phyloP scores from a whole-genome alignment of 2,329 filamentous ascomycete genomes.

The Colletotrichum sp. region DNA sequence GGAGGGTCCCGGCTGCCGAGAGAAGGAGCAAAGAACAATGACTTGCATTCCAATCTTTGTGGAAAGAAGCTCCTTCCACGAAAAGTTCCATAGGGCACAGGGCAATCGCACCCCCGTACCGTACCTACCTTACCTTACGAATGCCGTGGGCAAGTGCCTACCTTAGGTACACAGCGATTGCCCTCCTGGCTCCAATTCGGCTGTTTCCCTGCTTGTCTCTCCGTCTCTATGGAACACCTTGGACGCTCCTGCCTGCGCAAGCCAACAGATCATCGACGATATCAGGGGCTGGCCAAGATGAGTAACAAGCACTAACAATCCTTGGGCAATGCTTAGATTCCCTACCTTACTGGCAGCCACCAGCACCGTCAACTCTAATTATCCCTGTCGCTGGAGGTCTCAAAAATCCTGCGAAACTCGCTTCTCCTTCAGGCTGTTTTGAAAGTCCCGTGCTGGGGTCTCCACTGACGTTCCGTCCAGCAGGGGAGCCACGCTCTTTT shows the following conservation, averaged over 20 bases:
- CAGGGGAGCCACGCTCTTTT: background rate
- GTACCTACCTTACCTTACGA: background rate
- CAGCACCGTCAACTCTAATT: conserved; percentile 17
- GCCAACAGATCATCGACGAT: background rate
- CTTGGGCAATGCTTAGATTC: background rate
- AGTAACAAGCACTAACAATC: background rate
- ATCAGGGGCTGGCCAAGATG: background rate
- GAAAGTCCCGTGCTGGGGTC: conserved; percentile 23
- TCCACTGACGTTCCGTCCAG: background rate
- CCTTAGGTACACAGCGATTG: background rate
- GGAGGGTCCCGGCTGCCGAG: background rate
- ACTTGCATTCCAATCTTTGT: background rate
- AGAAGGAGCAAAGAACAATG: background rate
- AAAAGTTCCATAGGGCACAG: background rate
- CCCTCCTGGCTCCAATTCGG: background rate
- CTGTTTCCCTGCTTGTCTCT: background rate
- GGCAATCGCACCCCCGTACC: background rate
- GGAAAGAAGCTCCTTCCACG: background rate
- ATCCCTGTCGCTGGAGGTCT: conserved; percentile 23
- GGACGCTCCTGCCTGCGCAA: background rate
- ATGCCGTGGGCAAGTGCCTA: background rate
- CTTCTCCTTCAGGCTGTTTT: conserved; percentile 42
- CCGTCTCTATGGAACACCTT: background rate
- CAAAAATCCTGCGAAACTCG: conserved; percentile 41
- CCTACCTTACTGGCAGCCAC: background rate